A percentile compares a stretch with the other conserved stretches of the same genome.
Evolutionary conservation across 345 rosid genomes (phyloP).

Genomic region (Acer negundo): DNA sequence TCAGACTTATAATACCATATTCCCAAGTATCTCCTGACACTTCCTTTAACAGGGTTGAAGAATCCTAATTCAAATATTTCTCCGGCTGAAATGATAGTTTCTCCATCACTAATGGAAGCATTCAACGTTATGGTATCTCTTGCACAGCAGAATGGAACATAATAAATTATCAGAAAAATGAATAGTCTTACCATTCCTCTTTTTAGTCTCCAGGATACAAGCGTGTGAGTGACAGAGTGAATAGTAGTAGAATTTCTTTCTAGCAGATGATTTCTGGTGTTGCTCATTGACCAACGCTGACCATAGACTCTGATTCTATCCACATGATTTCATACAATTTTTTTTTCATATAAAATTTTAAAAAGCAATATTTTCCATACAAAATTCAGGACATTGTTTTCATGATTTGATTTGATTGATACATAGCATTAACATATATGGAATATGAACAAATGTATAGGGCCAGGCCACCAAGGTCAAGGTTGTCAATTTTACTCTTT

Average conservation of each 20-base stretch:
- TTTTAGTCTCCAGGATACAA: no score
- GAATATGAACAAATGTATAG: no score
- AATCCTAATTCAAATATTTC: conserved; percentile 40
- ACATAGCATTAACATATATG: no score
- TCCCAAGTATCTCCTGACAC: conserved; percentile 29
- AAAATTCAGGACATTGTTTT: no score
- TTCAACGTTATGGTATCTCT: conserved; percentile 14
- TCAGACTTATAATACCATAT: conserved; percentile 33
- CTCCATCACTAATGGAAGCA: neutral
- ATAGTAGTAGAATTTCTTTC: neutral
- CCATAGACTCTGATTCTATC: neutral
- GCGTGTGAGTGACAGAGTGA: no score
- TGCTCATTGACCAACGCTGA: neutral
- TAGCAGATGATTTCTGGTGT: neutral
- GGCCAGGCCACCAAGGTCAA: neutral
- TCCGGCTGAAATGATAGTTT: conserved; percentile 33
- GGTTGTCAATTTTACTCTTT: neutral
- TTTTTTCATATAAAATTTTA: no score
- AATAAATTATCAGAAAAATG: neutral
- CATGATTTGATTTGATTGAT: no score
- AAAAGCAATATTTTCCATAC: no score
- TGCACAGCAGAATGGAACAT: conserved; percentile 4
- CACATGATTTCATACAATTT: no score
- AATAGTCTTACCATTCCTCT: no score
- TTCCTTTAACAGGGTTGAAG: conserved; percentile 23